phyloP scores from a whole-genome alignment of 1,139 yeast genomes.

The Taphrina pruni region DNA sequence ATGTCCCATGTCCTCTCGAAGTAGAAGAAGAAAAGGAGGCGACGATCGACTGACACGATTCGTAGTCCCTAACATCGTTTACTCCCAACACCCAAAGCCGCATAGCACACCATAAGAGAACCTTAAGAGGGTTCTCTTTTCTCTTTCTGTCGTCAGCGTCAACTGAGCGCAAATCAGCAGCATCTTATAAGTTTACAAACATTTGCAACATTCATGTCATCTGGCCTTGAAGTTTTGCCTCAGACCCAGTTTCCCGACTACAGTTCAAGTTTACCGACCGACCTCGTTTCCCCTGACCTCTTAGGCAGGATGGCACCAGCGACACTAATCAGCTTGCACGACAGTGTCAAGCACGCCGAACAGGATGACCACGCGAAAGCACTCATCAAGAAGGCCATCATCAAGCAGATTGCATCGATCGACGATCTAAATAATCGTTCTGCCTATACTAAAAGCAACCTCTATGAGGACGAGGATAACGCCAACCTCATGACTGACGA shows the following conservation, averaged over 20 bases:
- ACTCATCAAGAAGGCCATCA: slow-evolving; percentile 18
- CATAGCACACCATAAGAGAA: slow-evolving; percentile 39
- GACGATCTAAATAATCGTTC: neutral
- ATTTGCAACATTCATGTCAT: slow-evolving; percentile 10
- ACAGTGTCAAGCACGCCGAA: slow-evolving; percentile 7
- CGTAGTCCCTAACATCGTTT: slow-evolving; percentile 30
- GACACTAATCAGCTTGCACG: slow-evolving; percentile 8
- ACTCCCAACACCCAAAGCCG: slow-evolving; percentile 29
- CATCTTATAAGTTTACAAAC: neutral
- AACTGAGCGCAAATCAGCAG: neutral
- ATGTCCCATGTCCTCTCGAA: neutral
- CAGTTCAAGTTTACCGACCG: neutral
- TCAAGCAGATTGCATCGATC: slow-evolving; percentile 13
- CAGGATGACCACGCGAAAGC: slow-evolving; percentile 8
- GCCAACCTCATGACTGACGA: slow-evolving; percentile 6
- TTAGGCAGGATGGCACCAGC: slow-evolving; percentile 21
- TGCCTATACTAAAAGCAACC: neutral
- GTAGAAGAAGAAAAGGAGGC: neutral
- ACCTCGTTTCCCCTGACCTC: neutral
- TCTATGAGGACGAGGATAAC: neutral
- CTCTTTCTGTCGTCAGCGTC: neutral
- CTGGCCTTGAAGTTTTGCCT: slow-evolving; percentile 19
- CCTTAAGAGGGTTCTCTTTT: slow-evolving; percentile 35
- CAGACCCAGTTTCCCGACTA: neutral
- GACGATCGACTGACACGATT: neutral